Percentiles rank a stretch among this genome's conserved stretches.
Evolutionary conservation across 225 moss, liverwort and hornwort genomes (phyloP).

Genomic region (Ulota crispa): DNA sequence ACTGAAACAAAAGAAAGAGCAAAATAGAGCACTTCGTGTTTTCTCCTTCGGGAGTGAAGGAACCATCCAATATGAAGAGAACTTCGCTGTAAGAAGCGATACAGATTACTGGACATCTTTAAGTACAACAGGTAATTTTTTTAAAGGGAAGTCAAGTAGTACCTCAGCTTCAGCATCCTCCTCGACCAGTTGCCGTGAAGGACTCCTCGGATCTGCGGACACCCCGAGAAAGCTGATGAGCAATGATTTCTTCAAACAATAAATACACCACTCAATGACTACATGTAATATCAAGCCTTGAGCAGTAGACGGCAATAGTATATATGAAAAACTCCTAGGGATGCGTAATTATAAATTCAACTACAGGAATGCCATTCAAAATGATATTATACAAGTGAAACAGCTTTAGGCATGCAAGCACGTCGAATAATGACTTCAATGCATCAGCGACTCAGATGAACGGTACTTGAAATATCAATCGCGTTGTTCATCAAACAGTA

Average conservation of each 20-base stretch:
- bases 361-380: not conserved
- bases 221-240: constrained; percentile 3
- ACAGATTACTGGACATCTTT: constrained; percentile 2
- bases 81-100: not conserved
- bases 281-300: not conserved
- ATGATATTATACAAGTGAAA: not conserved
- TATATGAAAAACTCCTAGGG: not conserved
- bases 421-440: not conserved
- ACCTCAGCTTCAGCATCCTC: constrained; percentile 61
- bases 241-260: constrained; percentile 3
- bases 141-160: not conserved
- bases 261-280: constrained; percentile 6
- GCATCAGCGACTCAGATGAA: not conserved
- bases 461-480: not conserved
- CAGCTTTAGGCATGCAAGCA: constrained; percentile 13
- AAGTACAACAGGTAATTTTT: not conserved
- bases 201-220: constrained; percentile 51
- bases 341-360: not conserved
- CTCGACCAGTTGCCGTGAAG: constrained; percentile 29
- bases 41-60: not conserved
- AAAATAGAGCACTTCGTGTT: not conserved
- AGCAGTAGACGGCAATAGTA: not conserved
- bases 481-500: not conserved
- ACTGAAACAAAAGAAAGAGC: not conserved
- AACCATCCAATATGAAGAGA: not conserved